Base-by-base conservation (phyloP, 139 green algal genomes). In the Spirogloea muscicola region DNA sequence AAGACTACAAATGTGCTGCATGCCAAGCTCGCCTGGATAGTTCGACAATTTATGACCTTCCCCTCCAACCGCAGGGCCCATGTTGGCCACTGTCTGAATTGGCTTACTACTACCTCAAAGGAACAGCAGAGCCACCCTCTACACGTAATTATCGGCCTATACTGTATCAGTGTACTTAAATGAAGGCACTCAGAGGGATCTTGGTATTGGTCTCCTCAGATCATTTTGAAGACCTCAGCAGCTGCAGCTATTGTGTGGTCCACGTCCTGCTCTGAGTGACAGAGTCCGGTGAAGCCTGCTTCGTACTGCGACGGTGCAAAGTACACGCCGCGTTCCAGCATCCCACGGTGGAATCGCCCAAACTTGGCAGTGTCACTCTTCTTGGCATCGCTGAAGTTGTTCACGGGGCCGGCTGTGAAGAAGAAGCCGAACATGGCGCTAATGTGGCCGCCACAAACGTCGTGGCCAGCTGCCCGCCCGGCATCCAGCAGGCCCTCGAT, bases 351-450 rank as follows among this genome's bases (percentile, higher is more conserved):
- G 82, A 91, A 99, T 60, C 84, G 84, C 0, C 79, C 94, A 84
- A 99, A 99, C 86, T 97, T 98, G 42, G 86, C 91, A 5, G 86
- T 92, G 88, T 99, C 95, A 29, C 79, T 82, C 64, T 86, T 85
- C 31, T 88, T 89, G 58, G 93, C 94, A 33, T 99, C 92, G 68
- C 92, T 88, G 79, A 93, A 97, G 77, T 63, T 89, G 25, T 62
- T 86, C 31, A 99, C 86, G 25, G 94, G 94, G 34, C 90, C 92
- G 67, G 94, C 85, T 68, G 82, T 91, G 90, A 99, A 99, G 90
- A 98, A 99, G 85, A 99, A 97, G 67, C 94, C 94, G 82, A 98
- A 99, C 94, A 99, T 99, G 77, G 87, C 94, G 62, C 68, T 87
- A 86, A 99, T 98, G 90, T 87, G 85, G 44, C 89, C 86, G 33